Base-by-base conservation (phyloP, 345 rosid genomes). In the Bruguiera sexangula region DNA sequence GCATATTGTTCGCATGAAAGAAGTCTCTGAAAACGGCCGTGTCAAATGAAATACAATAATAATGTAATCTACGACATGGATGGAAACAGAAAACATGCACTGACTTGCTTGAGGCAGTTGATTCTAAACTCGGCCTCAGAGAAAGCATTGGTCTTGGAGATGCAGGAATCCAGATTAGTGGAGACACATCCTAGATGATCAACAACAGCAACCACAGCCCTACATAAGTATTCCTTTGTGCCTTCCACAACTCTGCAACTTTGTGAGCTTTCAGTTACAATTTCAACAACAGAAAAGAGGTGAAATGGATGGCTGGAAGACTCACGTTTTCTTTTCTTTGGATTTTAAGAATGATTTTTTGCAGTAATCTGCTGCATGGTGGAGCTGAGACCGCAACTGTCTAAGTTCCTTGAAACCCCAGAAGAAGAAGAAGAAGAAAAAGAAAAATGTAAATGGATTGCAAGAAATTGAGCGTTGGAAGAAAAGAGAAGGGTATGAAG, bases 151-250 rank as follows among this genome's bases (percentile, higher is more conserved):
- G 80, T 62, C 36, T 76, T 54, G 13, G 84, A 73, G 65, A 85
- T 68, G 68, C 27, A 52, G 61, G 26, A 53, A 55, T 86, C 73
- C 13, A 89, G 83, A 66, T 84, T 85, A 21, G 88, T 59, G 1
- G 92, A 84, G 66, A 89, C 89, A 22, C 69, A 81, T 50, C 96
- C 92, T 29, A 89, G 78, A 73, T 85, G 96, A 78, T 89, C 92
- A 64, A 89, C 89, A 22, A 87, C 75, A 3, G 92, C 78, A 16
- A 89, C 89, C 54, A 85, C 62, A 16, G 92, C 90, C 69, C 69
- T 79, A 80, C 89, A 79, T 62, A 87, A 46, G 79, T 89, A 89
- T 60, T 87, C 88, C 64, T 83, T 87, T 32, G 92, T 87, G 82
- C 70, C 82, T n/a, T 87, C 92, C 70, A 85, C 69, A 64, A 68